Percentiles rank a stretch among this genome's conserved stretches.
Evolutionary conservation across 2,329 filamentous ascomycete species (phyloP).

Genomic region (Talaromyces pinophilus): DNA sequence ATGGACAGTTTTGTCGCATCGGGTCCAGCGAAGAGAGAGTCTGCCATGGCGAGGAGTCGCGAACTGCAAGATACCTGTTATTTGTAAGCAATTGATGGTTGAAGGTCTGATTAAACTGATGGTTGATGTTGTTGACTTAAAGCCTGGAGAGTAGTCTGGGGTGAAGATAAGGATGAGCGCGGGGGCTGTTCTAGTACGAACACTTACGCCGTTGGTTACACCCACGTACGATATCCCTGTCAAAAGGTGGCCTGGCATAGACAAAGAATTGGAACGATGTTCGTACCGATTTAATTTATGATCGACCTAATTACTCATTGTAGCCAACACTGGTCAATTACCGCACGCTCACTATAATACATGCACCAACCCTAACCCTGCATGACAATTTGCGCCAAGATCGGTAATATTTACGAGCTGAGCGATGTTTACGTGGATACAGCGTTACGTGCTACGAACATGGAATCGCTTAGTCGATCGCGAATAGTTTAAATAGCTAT

Average conservation of each 20-base stretch:
- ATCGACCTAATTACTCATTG: neutral
- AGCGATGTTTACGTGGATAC: neutral
- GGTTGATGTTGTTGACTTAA: neutral
- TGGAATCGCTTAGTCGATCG: neutral
- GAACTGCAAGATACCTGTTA: neutral
- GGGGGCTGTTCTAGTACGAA: conserved; percentile 8
- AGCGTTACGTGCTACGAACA: neutral
- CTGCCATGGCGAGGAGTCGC: neutral
- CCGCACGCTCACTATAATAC: neutral
- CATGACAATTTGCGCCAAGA: too few relatives aligned
- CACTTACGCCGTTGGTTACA: neutral
- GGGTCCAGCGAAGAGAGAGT: neutral
- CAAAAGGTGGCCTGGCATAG: neutral
- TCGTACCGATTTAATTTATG: neutral
- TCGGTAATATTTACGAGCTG: neutral
- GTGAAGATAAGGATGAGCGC: conserved; percentile 6
- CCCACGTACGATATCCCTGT: neutral
- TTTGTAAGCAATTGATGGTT: neutral
- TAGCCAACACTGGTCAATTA: neutral
- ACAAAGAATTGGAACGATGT: neutral
- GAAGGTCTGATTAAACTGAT: neutral
- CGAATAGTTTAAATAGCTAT: neutral
- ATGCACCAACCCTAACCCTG: neutral
- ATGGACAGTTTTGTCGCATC: conserved; percentile 6
- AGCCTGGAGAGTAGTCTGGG: neutral